These are phyloP conservation scores for Aspergillus oerlinghausenensis DNA, from an alignment of 2,329 filamentous ascomycete genomes.

Conservation along the genomic window DNA sequence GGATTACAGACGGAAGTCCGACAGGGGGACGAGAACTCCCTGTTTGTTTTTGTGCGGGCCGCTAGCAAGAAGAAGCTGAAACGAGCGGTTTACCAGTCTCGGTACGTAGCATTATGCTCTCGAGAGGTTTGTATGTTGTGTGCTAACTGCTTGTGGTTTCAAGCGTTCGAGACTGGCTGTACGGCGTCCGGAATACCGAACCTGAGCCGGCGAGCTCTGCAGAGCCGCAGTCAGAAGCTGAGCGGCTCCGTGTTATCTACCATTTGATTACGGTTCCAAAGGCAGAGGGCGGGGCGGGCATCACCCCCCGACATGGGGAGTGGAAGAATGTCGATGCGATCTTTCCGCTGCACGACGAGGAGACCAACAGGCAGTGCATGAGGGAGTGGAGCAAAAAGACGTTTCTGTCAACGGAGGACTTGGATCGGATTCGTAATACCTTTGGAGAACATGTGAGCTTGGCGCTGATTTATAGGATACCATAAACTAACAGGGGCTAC, in stretches of 20 bases:
- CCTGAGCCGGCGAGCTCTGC: conserved; percentile 68
- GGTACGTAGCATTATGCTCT: conserved; percentile 39
- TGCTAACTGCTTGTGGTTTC: neutral
- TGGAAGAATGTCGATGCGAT: conserved; percentile 72
- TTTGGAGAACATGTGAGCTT: conserved; percentile 60
- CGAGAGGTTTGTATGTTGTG: no score
- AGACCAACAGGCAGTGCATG: conserved; percentile 73
- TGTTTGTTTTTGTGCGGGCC: conserved; percentile 81
- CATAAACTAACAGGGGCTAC: conserved; percentile 1
- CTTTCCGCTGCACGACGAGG: conserved; percentile 75
- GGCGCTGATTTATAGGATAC: neutral
- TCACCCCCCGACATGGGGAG: conserved; percentile 63
- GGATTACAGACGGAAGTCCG: conserved; percentile 86
- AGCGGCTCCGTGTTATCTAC: conserved; percentile 81
- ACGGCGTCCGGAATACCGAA: conserved; percentile 75
- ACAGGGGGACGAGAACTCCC: conserved; percentile 66
- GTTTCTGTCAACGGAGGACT: conserved; percentile 54
- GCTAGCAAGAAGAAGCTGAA: conserved; percentile 66
- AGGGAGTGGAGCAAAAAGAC: conserved; percentile 62
- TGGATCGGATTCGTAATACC: conserved; percentile 70
- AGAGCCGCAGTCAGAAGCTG: conserved; percentile 82
- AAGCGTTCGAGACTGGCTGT: conserved; percentile 90
- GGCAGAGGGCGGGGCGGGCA: conserved; percentile 73
- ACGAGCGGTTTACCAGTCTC: conserved; percentile 78
- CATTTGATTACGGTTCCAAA: conserved; percentile 72